Conservation (phyloP, 2,329 filamentous ascomycete species). For the Apiospora pterosperma region DNA sequence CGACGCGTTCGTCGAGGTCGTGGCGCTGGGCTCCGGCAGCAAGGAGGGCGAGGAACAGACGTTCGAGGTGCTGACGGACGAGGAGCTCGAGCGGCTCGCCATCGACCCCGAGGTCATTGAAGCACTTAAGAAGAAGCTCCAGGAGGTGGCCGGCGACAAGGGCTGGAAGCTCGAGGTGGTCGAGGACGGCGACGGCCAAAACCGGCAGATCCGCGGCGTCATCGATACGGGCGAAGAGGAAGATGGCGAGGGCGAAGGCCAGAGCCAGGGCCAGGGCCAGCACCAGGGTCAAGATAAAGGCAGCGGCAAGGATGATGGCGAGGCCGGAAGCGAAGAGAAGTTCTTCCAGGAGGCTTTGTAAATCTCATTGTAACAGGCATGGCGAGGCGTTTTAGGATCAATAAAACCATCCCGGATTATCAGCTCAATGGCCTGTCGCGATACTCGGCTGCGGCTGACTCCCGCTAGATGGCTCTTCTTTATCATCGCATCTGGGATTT, state of each 20-base stretch:
- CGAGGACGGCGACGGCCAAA: constrained; percentile 56
- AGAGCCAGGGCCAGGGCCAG: not conserved
- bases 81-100: constrained; percentile 66
- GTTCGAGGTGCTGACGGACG: constrained; percentile 57
- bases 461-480: no score
- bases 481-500: no score
- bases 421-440: not conserved
- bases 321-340: constrained; percentile 42
- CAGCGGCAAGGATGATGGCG: constrained; percentile 11
- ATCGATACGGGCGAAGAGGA: constrained; percentile 45
- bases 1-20: constrained; percentile 36
- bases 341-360: constrained; percentile 54
- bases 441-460: not conserved
- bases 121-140: constrained; percentile 63
- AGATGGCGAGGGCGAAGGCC: constrained; percentile 6
- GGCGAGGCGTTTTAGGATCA: constrained; percentile 13
- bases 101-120: constrained; percentile 66
- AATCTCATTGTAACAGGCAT: constrained; percentile 16
- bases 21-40: constrained; percentile 36
- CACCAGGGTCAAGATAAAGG: not conserved
- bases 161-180: constrained; percentile 81
- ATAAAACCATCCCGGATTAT: not conserved
- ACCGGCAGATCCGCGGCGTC: constrained; percentile 66
- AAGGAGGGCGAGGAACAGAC: constrained; percentile 56
- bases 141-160: constrained; percentile 65